A percentile compares a stretch with the other conserved stretches of the same genome.
Conservation (phyloP, 106 monocot species). For the Dendrobium officinale region DNA sequence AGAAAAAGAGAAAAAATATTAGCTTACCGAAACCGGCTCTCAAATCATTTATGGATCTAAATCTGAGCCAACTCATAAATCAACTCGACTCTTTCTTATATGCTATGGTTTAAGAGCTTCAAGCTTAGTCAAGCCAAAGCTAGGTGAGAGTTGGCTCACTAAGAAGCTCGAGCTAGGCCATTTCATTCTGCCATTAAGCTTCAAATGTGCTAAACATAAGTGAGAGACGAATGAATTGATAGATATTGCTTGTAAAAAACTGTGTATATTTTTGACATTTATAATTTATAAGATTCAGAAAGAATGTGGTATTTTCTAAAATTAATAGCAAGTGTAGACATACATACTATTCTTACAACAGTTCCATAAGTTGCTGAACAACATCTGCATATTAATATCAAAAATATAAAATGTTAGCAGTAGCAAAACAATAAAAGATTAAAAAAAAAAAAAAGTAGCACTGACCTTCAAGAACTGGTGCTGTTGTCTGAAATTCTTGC, state of each 20-base stretch:
- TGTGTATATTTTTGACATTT: background rate
- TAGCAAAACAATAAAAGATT: background rate
- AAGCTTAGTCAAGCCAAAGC: too few species aligned
- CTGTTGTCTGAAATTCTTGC: constrained; percentile 67
- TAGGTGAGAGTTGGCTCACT: too few species aligned
- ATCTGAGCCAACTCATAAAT: too few species aligned
- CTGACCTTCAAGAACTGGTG: constrained; percentile 65
- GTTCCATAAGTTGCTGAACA: constrained; percentile 69
- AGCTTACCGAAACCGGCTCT: too few species aligned
- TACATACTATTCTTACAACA: constrained; percentile 17
- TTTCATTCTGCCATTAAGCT: too few species aligned
- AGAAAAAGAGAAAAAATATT: too few species aligned
- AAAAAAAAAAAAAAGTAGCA: too few species aligned
- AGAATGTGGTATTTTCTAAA: constrained; percentile 5
- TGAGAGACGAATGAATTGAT: background rate
- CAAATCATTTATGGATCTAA: too few species aligned
- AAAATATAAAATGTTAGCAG: background rate
- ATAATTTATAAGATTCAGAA: background rate
- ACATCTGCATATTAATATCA: constrained; percentile 48
- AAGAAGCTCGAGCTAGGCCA: too few species aligned
- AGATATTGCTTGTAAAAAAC: background rate
- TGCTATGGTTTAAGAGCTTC: too few species aligned
- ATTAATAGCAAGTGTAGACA: background rate
- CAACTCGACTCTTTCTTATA: too few species aligned
- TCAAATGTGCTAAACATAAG: background rate